These are phyloP conservation scores for Amyloporia xantha DNA, from an alignment of 768 basidiomycete genomes.

Conservation along the genomic window DNA sequence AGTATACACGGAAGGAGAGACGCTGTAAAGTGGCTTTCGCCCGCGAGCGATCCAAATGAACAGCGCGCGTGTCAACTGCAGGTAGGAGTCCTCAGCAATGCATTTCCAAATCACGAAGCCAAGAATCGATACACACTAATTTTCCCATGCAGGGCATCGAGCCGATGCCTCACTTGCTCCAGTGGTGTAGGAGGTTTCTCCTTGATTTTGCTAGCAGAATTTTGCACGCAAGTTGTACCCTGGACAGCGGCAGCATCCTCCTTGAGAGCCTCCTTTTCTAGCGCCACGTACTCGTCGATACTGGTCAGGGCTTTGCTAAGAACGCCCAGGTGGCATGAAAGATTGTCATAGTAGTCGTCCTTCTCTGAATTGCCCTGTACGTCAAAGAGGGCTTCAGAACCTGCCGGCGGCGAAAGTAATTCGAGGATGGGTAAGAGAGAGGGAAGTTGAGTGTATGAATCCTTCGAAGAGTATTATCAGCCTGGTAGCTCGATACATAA, in stretches of 20 bases:
- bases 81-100: background rate
- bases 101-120: background rate
- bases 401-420: slow-evolving; percentile 40
- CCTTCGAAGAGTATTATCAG: slow-evolving; percentile 28
- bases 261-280: slow-evolving; percentile 30
- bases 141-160: slow-evolving; percentile 50
- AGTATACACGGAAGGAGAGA: slow-evolving; percentile 54
- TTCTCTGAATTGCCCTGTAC: slow-evolving; percentile 41
- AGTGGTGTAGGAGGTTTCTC: slow-evolving; percentile 34
- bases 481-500: slow-evolving; percentile 1
- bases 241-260: slow-evolving; percentile 1
- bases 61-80: slow-evolving; percentile 66
- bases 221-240: slow-evolving; percentile 3
- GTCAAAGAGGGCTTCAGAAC: slow-evolving; percentile 42
- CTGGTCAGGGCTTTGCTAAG: slow-evolving; percentile 55
- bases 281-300: slow-evolving; percentile 47
- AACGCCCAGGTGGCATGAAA: slow-evolving; percentile 49
- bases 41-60: slow-evolving; percentile 69
- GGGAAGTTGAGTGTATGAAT: slow-evolving; percentile 37
- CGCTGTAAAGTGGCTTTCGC: slow-evolving; percentile 65
- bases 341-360: slow-evolving; percentile 49
- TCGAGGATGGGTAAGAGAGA: slow-evolving; percentile 44
- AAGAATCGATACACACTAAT: slow-evolving; percentile 43
- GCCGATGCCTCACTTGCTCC: slow-evolving; percentile 37
- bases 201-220: slow-evolving; percentile 23